Conservation (phyloP, 441 rosid genomes). For the Gossypium trilobum region DNA sequence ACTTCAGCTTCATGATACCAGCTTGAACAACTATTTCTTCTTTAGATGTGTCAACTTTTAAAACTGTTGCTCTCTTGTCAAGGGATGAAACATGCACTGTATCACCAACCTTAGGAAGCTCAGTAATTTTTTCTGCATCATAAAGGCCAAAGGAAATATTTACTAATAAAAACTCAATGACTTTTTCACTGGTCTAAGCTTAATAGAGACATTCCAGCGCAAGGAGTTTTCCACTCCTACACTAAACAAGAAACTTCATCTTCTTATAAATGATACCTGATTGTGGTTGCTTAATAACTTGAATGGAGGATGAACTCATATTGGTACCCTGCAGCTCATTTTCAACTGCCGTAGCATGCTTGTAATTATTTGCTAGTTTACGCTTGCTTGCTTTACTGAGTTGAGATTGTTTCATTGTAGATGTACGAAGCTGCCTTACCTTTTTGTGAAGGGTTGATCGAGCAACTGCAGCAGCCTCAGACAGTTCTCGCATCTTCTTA, state of each 20-base stretch:
- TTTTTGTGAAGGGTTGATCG: constrained; percentile 59
- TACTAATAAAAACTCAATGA: constrained; percentile 7
- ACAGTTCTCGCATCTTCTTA: constrained; percentile 42
- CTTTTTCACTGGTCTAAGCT: not conserved
- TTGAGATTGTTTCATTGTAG: constrained; percentile 32
- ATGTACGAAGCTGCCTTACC: constrained; percentile 45
- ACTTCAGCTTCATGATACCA: constrained; percentile 68
- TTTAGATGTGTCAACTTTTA: constrained; percentile 57
- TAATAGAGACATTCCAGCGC: not conserved
- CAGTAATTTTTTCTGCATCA: constrained; percentile 30
- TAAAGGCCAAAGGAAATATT: constrained; percentile 11
- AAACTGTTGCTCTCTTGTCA: constrained; percentile 50
- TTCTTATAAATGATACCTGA: constrained; percentile 30
- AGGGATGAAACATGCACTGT: constrained; percentile 52
- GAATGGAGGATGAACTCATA: constrained; percentile 21
- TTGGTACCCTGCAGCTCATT: constrained; percentile 11
- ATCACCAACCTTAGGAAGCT: constrained; percentile 52
- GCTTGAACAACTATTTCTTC: constrained; percentile 69
- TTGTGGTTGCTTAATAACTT: constrained; percentile 25
- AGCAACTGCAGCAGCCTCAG: constrained; percentile 51
- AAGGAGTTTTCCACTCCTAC: not conserved
- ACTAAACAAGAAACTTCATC: constrained; percentile 3
- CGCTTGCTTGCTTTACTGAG: constrained; percentile 25
- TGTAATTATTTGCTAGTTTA: constrained; percentile 16
- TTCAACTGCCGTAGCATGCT: constrained; percentile 18